Base-by-base conservation (phyloP, 805 yeast species). In the Kluyveromyces nonfermentans region DNA sequence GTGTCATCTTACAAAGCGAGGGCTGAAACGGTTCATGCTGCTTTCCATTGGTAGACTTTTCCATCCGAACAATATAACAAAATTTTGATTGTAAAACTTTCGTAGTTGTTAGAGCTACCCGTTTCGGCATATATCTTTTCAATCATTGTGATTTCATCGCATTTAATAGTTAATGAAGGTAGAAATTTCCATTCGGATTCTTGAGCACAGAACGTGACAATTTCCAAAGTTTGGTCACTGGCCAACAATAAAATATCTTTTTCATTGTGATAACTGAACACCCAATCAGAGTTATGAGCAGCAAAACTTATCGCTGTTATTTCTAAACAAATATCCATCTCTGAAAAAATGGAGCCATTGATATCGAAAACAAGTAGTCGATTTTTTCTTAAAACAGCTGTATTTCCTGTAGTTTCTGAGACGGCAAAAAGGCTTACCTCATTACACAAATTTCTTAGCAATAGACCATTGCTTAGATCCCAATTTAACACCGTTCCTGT, bases 401-500 rank as follows among this genome's bases (percentile, higher is more conserved):
- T 69, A 37, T 67, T 64, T 0, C 87, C 89, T 1, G 76, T 62
- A 38, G 73, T 76, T 51, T 73, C 70, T 0, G 82, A 75, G 19
- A 80, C 69, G 2, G 75, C 67, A 4, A 71, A 57, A 14, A 67
- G 56, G 2, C 49, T 48, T 16, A 57, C 64, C 5, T 46, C 51
- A 5, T 47, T 41, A 7, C 55, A 47, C 6, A 57, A 47, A 33
- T 57, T 55, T 44, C 85, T 61, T 3, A 83, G 71, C 35, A 72
- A 69, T 41, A 71, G 71, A 41, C 67, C 68, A 25, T 79, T 57
- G 1, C 78, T 70, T 33, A 78, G 50, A 52, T 85, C 86, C 90
- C 95, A 85, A 4, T 79, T 49, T 16, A 71, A 70, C 2, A 78
- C 74, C 2, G 59, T 58, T 1, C 94, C 90, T 7, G 57, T 64